Evolutionary conservation across 352 stramenopile species (phyloP), one percentile per base, ranked within the genome.

Genomic region (Phytophthora sansomeana): DNA sequence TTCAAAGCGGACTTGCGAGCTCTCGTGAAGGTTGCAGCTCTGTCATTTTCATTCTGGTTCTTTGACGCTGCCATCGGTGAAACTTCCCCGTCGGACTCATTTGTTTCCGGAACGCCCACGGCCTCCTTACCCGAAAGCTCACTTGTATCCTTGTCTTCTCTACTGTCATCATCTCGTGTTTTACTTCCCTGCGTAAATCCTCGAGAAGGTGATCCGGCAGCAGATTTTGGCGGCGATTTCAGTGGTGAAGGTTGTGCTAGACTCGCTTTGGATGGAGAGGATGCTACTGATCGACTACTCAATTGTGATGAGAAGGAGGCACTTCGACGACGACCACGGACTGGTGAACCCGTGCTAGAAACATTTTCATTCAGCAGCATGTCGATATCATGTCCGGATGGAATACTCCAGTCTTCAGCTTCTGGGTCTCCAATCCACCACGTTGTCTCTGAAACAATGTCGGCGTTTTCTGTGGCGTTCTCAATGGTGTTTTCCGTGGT

Each of bases 1-100:
- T 90, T 77, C 1, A 90, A 66, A 11, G 79, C 74, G 28, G 77
- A 78, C 58, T 78, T 88, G 2, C 73, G 65, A 19, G 78, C 78
- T 16, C 38, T 43, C 1, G 63, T 80, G 8, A 53, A 42, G 1
- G 33, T 42, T 26, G 39, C 36, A 33, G 41, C 24, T 51, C 24
- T 59, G 50, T 28, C 28, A 46, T 70, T 35, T 9, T 73, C 65
- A 3, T 35, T 13, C 24, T 74, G 55, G 54, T 70, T 74, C 6
- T 28, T 36, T 17, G 61, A 54, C 8, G 7, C 2, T 54, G 42
- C 17, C 7, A 4, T 19, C 2, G 26, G 17, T 35, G 44, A 52
- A 63, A 17, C 32, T 42, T 58, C 43, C 35, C 5, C 33, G 41
- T 54, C 35, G 19, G 41, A 55, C 57, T 53, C 53, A 30, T 10